Evolutionary conservation across 352 stramenopile species (phyloP).

Genomic region (Phytophthora foliorum): DNA sequence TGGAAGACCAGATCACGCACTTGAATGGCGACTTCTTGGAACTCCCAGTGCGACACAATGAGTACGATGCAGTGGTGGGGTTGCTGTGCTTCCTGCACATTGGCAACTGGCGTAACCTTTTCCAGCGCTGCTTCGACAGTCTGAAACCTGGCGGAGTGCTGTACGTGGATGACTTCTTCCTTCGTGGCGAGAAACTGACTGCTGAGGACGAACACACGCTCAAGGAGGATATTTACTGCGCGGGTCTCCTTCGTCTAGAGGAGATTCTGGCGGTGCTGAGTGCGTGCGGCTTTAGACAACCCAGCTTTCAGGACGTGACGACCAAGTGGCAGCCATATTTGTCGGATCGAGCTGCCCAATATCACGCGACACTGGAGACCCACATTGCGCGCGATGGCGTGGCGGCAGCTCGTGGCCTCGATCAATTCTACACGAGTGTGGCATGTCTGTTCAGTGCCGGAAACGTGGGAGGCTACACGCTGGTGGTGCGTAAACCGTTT

Average conservation of each 20-base stretch:
- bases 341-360: conserved; percentile 50
- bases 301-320: conserved; percentile 70
- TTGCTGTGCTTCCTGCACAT: conserved; percentile 87
- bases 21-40: conserved; percentile 76
- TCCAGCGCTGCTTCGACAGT: conserved; percentile 61
- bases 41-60: conserved; percentile 21
- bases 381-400: conserved; percentile 71
- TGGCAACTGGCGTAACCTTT: conserved; percentile 64
- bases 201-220: conserved; percentile 56
- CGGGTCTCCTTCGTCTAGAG: conserved; percentile 46
- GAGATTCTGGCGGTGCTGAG: conserved; percentile 56
- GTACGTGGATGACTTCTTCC: conserved; percentile 88
- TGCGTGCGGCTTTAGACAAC: conserved; percentile 60
- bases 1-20: conserved; percentile 61
- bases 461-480: conserved; percentile 75
- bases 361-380: conserved; percentile 48
- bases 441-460: conserved; percentile 59
- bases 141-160: conserved; percentile 73
- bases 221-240: conserved; percentile 72
- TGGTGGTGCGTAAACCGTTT: conserved; percentile 49
- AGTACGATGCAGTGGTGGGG: conserved; percentile 73
- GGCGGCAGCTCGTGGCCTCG: conserved; percentile 57
- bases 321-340: conserved; percentile 78
- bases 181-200: conserved; percentile 50
- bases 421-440: conserved; percentile 81